phyloP scores from a whole-genome alignment of 1,139 yeast genomes.

The Suhomyces choctaworum region DNA sequence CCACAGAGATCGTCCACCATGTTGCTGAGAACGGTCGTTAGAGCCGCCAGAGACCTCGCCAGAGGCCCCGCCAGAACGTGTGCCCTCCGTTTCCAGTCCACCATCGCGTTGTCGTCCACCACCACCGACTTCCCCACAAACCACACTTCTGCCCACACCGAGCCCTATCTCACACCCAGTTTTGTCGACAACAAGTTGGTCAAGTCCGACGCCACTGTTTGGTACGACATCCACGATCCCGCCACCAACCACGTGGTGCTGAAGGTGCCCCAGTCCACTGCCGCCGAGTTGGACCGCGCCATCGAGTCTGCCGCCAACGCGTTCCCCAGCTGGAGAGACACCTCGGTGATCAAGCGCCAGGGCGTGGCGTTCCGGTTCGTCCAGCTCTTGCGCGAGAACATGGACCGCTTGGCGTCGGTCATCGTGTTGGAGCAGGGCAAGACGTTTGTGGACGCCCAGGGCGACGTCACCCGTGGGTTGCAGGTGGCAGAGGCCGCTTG shows the following conservation, averaged over 20 bases:
- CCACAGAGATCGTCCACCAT: no score
- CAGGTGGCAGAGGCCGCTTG: slow-evolving; percentile 79
- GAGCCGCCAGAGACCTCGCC: slow-evolving; percentile 4
- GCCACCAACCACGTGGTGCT: slow-evolving; percentile 70
- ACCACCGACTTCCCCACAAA: slow-evolving; percentile 43
- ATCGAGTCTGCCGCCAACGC: slow-evolving; percentile 65
- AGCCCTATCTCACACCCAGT: slow-evolving; percentile 54
- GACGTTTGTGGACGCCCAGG: slow-evolving; percentile 74
- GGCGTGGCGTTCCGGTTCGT: slow-evolving; percentile 76
- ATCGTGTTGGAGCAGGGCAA: slow-evolving; percentile 83
- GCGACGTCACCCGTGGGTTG: slow-evolving; percentile 77
- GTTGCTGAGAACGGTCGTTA: slow-evolving; percentile 14
- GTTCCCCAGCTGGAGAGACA: slow-evolving; percentile 58
- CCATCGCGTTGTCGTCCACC: slow-evolving; percentile 34
- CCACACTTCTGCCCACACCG: slow-evolving; percentile 42
- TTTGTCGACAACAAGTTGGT: slow-evolving; percentile 61
- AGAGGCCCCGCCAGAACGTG: neutral
- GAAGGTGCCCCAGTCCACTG: slow-evolving; percentile 72
- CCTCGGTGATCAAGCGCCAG: slow-evolving; percentile 67
- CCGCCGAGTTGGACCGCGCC: slow-evolving; percentile 64
- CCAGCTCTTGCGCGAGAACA: slow-evolving; percentile 62
- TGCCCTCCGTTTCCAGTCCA: slow-evolving; percentile 22
- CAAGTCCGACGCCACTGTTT: slow-evolving; percentile 54
- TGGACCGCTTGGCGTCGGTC: slow-evolving; percentile 70
- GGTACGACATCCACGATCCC: slow-evolving; percentile 78